Conservation (phyloP, 208 protist species). For the Leptomonas pyrrhocoris region DNA sequence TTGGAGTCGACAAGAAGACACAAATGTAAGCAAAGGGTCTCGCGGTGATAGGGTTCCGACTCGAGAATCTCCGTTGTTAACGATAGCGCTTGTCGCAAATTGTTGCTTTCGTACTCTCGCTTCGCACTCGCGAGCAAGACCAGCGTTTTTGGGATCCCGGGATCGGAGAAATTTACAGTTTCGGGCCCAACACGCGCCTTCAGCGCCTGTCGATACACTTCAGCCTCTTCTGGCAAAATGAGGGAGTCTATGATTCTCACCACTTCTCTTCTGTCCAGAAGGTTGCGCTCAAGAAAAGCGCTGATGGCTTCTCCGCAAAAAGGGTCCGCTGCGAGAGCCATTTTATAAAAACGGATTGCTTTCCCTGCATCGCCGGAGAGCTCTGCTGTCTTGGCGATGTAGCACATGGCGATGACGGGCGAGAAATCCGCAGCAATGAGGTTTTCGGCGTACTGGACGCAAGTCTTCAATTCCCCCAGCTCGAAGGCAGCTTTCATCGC, state of each 20-base stretch:
- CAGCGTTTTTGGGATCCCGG: conserved; percentile 48
- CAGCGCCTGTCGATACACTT: conserved; percentile 35
- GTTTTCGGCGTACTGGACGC: conserved; percentile 42
- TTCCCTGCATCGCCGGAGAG: conserved; percentile 58
- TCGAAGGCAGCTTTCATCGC: conserved; percentile 79
- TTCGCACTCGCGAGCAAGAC: conserved; percentile 51
- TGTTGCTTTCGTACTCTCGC: conserved; percentile 69
- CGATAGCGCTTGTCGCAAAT: conserved; percentile 67
- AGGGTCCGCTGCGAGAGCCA: conserved; percentile 65
- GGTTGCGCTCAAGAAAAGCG: conserved; percentile 67
- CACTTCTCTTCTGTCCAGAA: conserved; percentile 53
- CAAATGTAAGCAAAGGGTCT: conserved; percentile 77
- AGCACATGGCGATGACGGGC: conserved; percentile 68
- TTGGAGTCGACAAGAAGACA: conserved; percentile 81
- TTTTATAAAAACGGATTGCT: conserved; percentile 67
- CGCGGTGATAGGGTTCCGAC: conserved; percentile 60
- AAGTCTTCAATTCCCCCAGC: conserved; percentile 65
- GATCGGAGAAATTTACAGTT: conserved; percentile 18
- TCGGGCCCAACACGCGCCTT: conserved; percentile 31
- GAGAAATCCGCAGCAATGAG: conserved; percentile 29
- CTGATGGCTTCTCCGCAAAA: conserved; percentile 76
- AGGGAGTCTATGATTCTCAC: conserved; percentile 61
- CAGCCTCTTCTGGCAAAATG: conserved; percentile 47
- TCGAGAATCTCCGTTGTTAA: conserved; percentile 68
- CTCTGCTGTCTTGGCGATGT: conserved; percentile 75